These are phyloP conservation scores for Ascochyta viciae-villosae DNA, from an alignment of 2,329 filamentous ascomycete species.

Conservation along the genomic window DNA sequence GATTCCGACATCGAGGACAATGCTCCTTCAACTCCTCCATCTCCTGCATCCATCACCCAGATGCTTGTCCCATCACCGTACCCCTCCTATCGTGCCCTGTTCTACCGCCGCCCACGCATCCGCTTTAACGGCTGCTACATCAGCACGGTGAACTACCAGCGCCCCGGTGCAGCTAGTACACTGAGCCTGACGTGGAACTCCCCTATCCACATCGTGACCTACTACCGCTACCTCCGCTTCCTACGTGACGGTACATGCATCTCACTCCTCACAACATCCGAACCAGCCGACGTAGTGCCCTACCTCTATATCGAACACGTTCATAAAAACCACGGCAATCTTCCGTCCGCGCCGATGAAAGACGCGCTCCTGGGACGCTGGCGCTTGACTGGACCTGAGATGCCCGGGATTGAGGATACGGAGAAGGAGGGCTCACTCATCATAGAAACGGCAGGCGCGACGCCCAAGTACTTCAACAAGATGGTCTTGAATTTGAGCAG, in stretches of 20 bases:
- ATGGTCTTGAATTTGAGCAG: conserved; percentile 78
- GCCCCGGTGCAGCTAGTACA: conserved; percentile 75
- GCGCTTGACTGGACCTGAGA: conserved; percentile 64
- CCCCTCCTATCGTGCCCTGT: conserved; percentile 67
- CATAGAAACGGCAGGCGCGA: conserved; percentile 86
- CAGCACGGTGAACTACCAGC: conserved; percentile 92
- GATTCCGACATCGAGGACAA: conserved; percentile 23
- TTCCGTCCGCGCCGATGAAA: conserved; percentile 67
- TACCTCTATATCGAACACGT: conserved; percentile 77
- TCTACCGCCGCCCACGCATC: conserved; percentile 81
- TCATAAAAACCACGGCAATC: conserved; percentile 52
- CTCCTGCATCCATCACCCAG: conserved; percentile 34
- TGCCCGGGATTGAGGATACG: conserved; percentile 12
- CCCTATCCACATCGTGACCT: conserved; percentile 94
- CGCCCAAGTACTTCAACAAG: conserved; percentile 80
- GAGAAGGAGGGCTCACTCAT: conserved; percentile 59
- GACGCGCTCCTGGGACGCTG: conserved; percentile 71
- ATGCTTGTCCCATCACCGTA: conserved; percentile 47
- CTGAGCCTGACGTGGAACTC: conserved; percentile 76
- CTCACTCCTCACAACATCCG: conserved; percentile 78
- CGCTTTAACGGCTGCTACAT: conserved; percentile 98
- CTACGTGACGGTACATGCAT: conserved; percentile 88
- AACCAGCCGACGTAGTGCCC: conserved; percentile 87
- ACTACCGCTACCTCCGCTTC: conserved; percentile 96
- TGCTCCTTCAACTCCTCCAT: conserved; percentile 6